phyloP scores from a whole-genome alignment of 108 stramenopile species.

The Cylindrotheca fusiformis region DNA sequence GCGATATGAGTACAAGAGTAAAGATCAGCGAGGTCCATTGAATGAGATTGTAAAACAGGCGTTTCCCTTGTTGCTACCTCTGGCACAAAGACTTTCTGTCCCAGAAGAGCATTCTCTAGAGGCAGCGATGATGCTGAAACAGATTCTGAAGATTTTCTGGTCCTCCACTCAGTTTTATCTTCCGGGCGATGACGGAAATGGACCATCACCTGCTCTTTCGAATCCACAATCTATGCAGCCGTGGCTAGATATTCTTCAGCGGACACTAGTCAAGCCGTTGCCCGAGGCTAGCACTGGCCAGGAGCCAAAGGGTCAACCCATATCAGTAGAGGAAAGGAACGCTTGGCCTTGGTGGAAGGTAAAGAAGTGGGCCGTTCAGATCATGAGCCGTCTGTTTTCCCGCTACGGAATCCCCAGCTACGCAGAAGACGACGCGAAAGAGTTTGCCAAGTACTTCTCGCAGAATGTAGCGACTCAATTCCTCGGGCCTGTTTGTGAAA shows the following conservation, averaged over 20 bases:
- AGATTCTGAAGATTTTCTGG: constrained; percentile 98
- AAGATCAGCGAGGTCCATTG: constrained; percentile 87
- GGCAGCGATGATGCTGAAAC: constrained; percentile 91
- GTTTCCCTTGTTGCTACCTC: constrained; percentile 83
- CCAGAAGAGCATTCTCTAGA: constrained; percentile 77
- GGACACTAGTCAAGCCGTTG: constrained; percentile 66
- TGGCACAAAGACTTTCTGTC: constrained; percentile 62
- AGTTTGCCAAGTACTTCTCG: constrained; percentile 89
- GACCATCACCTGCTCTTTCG: constrained; percentile 60
- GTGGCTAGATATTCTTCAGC: constrained; percentile 84
- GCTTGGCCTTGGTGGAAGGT: constrained; percentile 98
- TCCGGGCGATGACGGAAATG: constrained; percentile 54
- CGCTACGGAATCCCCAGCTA: constrained; percentile 95
- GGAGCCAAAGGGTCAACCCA: constrained; percentile 72
- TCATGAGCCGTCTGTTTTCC: constrained; percentile 90
- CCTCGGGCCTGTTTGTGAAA: constrained; percentile 84
- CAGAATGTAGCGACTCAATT: constrained; percentile 85
- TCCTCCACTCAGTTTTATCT: constrained; percentile 93
- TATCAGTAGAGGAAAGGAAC: constrained; percentile 81
- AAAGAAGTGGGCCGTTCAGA: constrained; percentile 96
- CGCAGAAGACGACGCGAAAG: constrained; percentile 82
- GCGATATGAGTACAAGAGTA: constrained; percentile 95
- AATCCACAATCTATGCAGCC: constrained; percentile 81
- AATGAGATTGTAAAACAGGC: constrained; percentile 82
- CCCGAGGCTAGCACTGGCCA: constrained; percentile 73